A percentile compares a stretch with the other conserved stretches of the same genome.
These are phyloP conservation scores for Penicillium sp. DNA, from an alignment of 2,329 filamentous ascomycete species.

Conservation along the genomic window DNA sequence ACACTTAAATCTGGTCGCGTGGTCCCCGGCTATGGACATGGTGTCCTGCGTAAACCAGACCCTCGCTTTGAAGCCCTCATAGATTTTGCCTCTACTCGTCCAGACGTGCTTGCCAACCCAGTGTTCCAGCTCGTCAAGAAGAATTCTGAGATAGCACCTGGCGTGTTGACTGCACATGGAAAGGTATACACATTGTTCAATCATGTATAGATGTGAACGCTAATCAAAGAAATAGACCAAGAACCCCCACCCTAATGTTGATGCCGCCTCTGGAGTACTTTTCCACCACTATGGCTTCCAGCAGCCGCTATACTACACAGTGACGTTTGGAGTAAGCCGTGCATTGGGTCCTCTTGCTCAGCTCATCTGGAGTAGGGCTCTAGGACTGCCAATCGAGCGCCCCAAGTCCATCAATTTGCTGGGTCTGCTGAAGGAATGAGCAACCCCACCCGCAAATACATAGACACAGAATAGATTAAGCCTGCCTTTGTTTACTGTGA, in stretches of 20 bases:
- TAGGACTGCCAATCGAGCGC: conserved; percentile 92
- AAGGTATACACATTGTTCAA: conserved; percentile 51
- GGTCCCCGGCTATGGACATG: conserved; percentile 91
- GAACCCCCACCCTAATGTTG: conserved; percentile 96
- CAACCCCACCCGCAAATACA: not conserved
- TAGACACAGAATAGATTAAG: not conserved
- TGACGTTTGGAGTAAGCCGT: conserved; percentile 64
- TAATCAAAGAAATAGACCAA: conserved; percentile 59
- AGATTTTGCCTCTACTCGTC: conserved; percentile 83
- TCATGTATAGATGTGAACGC: not conserved
- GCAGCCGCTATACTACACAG: conserved; percentile 91
- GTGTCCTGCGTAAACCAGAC: conserved; percentile 93
- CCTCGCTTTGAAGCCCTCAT: conserved; percentile 95
- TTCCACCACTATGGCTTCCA: conserved; percentile 99
- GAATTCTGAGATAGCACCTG: conserved; percentile 87
- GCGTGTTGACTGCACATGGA: conserved; percentile 88
- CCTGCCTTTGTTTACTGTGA: not conserved
- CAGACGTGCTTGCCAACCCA: conserved; percentile 79
- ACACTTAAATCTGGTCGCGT: conserved; percentile 92
- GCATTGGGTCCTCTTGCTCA: conserved; percentile 85
- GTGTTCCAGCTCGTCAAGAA: conserved; percentile 92
- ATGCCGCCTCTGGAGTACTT: conserved; percentile 85
- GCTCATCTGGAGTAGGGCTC: conserved; percentile 89
- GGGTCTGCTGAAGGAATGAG: conserved; percentile 65
- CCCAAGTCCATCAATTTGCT: conserved; percentile 96